phyloP scores from a whole-genome alignment of 148 eudicot genomes.

The Suaeda aralocaspica region DNA sequence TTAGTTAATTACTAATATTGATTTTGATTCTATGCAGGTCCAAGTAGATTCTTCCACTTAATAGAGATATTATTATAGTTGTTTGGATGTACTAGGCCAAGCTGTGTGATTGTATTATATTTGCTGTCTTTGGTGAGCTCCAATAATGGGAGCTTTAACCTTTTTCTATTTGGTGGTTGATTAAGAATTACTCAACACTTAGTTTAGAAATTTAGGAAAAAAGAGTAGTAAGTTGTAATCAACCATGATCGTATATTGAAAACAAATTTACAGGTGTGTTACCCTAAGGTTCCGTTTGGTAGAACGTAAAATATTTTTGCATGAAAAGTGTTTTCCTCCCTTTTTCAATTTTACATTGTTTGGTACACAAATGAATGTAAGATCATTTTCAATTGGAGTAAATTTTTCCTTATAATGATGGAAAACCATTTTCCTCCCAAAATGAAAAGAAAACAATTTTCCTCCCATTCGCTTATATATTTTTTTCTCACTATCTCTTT shows the following conservation, averaged over 20 bases:
- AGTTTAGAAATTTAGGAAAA: conserved; percentile 7
- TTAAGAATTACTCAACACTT: background rate
- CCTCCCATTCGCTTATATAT: too few species aligned
- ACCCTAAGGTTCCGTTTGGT: too few species aligned
- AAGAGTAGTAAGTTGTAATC: conserved; percentile 2
- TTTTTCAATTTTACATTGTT: too few species aligned
- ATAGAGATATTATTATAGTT: conserved; percentile 2
- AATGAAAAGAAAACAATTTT: too few species aligned
- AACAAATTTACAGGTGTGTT: too few species aligned
- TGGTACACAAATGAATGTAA: too few species aligned
- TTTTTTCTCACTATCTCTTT: too few species aligned
- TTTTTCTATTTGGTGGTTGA: background rate
- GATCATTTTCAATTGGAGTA: too few species aligned
- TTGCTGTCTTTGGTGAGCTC: background rate
- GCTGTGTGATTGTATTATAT: conserved; percentile 13
- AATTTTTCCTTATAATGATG: too few species aligned
- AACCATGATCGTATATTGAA: background rate
- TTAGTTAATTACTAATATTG: background rate
- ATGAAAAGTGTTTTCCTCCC: too few species aligned
- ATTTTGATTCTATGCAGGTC: conserved; percentile 23
- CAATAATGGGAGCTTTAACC: background rate
- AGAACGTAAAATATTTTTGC: too few species aligned
- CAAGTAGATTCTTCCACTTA: conserved; percentile 22
- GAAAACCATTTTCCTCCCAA: too few species aligned
- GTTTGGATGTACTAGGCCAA: conserved; percentile 5